Base-by-base conservation (phyloP, 176 grass and related monocot species). In the Elaeis guineensis region DNA sequence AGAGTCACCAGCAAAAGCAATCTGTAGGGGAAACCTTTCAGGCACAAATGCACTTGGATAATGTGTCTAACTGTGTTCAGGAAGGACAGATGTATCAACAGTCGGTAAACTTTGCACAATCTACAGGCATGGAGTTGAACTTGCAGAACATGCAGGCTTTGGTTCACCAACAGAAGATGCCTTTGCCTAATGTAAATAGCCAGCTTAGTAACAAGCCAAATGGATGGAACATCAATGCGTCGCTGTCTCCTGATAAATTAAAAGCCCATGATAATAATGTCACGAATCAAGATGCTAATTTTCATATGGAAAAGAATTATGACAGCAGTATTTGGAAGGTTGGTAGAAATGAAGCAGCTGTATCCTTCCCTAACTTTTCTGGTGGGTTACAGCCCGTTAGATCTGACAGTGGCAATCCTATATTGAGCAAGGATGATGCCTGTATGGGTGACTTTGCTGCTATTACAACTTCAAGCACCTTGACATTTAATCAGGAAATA, bases 281-380 rank as follows among this genome's bases (percentile, higher is more conserved):
- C 35, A 44, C 35, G 3, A 44, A 12, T 44, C 35, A 44, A 44
- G 35, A 12, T 44, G 35, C 35, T 44, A 44, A 9, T 11, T 44
- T 44, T 9, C 35, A 44, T 44, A 0, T 44, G 35, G 35, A 44
- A 44, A 44, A 44, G 8, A 44, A 44, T 12, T 3, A 44, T 81
- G 64, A 79, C 22, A 70, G 50, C 8, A 85, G 65, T 69, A 72
- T 84, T 58, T 85, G 81, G 78, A 90, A 76, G 24, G 50, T 59
- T 8, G 72, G 71, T 66, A 71, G 62, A 59, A 80, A 64, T 66
- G 74, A 78, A 76, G 72, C 58, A 19, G 82, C 78, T 82, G 71
- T 72, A 51, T 62, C 59, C 28, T 44, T 44, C 2, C 35, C 35
- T 44, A 44, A 12, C 35, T 44, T 39, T 44, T 44, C 35, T 44